Percentiles rank a stretch among this genome's conserved stretches.
Evolutionary conservation across 2,329 filamentous ascomycete species (phyloP).

Genomic region (Ophiostoma angusticollis): DNA sequence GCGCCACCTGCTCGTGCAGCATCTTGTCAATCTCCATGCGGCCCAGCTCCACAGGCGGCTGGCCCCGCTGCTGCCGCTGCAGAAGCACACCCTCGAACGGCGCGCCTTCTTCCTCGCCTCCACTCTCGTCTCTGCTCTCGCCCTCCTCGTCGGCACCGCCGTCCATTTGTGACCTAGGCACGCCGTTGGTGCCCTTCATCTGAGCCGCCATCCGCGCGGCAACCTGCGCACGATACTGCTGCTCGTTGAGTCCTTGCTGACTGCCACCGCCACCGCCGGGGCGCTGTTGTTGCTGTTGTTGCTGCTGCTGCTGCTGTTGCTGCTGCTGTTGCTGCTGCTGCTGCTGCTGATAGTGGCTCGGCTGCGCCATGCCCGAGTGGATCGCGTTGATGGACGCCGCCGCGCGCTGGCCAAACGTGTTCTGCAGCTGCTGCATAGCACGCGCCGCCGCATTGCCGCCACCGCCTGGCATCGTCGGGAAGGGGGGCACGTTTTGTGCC

Average conservation of each 20-base stretch:
- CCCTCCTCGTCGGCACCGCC: constrained; percentile 56
- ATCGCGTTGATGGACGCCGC: constrained; percentile 54
- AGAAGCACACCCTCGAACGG: constrained; percentile 48
- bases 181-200: constrained; percentile 30
- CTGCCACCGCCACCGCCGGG: constrained; percentile 3
- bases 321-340: constrained; percentile 13
- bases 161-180: constrained; percentile 54
- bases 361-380: constrained; percentile 27
- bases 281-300: constrained; percentile 11
- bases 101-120: constrained; percentile 42
- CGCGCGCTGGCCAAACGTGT: constrained; percentile 50
- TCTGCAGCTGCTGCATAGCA: constrained; percentile 43
- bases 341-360: constrained; percentile 12
- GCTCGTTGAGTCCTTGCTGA: constrained; percentile 18
- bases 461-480: constrained; percentile 17
- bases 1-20: constrained; percentile 55
- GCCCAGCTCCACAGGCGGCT: constrained; percentile 40
- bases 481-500: constrained; percentile 19
- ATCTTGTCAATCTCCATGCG: constrained; percentile 53
- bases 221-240: constrained; percentile 24
- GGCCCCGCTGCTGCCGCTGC: constrained; percentile 39
- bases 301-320: constrained; percentile 13
- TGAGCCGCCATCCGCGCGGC: constrained; percentile 23
- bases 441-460: constrained; percentile 35
- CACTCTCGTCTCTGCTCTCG: constrained; percentile 48